phyloP scores from a whole-genome alignment of 2,329 filamentous ascomycete genomes.

The Stemphylium lycopersici region DNA sequence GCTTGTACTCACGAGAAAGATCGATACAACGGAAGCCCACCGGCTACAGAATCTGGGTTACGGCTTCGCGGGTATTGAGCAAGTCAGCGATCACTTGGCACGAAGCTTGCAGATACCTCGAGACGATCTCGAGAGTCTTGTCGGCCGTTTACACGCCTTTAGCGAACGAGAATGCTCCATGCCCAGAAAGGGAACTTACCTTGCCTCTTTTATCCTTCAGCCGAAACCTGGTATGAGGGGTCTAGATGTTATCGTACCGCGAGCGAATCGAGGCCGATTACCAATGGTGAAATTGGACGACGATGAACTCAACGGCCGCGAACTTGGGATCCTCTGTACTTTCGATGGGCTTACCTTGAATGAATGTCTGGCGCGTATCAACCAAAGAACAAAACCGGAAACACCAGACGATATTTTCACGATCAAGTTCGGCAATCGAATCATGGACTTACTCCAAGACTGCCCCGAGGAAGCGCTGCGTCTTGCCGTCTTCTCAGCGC shows the following conservation, averaged over 20 bases:
- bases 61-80: conserved; percentile 67
- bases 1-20: conserved; percentile 75
- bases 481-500: conserved; percentile 53
- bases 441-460: conserved; percentile 44
- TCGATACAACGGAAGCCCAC: conserved; percentile 65
- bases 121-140: conserved; percentile 64
- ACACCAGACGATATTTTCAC: conserved; percentile 33
- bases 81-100: conserved; percentile 72
- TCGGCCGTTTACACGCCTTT: conserved; percentile 70
- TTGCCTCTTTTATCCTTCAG: conserved; percentile 50
- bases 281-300: conserved; percentile 52
- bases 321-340: conserved; percentile 30
- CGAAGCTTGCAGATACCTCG: conserved; percentile 75
- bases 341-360: conserved; percentile 38
- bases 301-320: conserved; percentile 32
- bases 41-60: conserved; percentile 74
- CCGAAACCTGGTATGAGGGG: conserved; percentile 47
- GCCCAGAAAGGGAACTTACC: conserved; percentile 53
- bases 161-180: conserved; percentile 48
- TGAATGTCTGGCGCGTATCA: conserved; percentile 42
- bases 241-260: conserved; percentile 54
- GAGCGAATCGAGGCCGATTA: conserved; percentile 49
- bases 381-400: conserved; percentile 25
- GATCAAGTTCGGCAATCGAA: conserved; percentile 40
- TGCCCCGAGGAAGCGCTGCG: conserved; percentile 51